These are phyloP conservation scores for Paramyrothecium roridum DNA, from an alignment of 2,329 filamentous ascomycete species.

Conservation along the genomic window DNA sequence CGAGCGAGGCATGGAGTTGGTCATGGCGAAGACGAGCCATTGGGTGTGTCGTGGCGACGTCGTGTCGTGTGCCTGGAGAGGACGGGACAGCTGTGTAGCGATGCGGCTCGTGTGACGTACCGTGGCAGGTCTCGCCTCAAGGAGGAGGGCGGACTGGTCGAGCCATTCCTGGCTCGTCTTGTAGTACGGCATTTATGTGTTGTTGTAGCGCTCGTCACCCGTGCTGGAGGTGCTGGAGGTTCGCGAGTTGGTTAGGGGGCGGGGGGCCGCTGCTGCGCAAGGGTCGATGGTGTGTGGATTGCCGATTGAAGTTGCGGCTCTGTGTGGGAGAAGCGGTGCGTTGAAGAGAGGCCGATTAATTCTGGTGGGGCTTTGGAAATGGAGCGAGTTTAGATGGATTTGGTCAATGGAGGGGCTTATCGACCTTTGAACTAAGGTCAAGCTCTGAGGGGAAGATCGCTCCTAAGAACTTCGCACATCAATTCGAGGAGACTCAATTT, in stretches of 20 bases:
- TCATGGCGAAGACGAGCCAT: background rate
- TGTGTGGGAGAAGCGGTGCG: background rate
- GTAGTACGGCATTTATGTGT: conserved; percentile 70
- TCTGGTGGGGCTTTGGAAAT: conserved; percentile 8
- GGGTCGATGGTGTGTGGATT: background rate
- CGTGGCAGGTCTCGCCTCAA: conserved; percentile 81
- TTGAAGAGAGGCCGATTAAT: conserved; percentile 2
- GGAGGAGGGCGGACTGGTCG: conserved; percentile 77
- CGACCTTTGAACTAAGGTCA: background rate
- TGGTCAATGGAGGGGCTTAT: background rate
- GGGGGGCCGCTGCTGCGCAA: background rate
- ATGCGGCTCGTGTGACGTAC: conserved; percentile 48
- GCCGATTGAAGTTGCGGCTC: background rate
- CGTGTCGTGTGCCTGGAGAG: too few relatives aligned
- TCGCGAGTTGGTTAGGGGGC: conserved; percentile 4
- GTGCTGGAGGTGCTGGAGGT: background rate
- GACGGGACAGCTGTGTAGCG: background rate
- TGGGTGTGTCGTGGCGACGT: conserved; percentile 3
- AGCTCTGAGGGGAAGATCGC: background rate
- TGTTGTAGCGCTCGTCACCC: background rate
- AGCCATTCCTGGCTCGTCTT: conserved; percentile 87
- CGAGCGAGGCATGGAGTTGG: background rate
- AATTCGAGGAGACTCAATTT: too few relatives aligned
- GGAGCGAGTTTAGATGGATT: background rate
- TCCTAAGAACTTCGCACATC: background rate